Evolutionary conservation across 225 moss, liverwort and hornwort species (phyloP).

Genomic region (Anthoceros angustus): DNA sequence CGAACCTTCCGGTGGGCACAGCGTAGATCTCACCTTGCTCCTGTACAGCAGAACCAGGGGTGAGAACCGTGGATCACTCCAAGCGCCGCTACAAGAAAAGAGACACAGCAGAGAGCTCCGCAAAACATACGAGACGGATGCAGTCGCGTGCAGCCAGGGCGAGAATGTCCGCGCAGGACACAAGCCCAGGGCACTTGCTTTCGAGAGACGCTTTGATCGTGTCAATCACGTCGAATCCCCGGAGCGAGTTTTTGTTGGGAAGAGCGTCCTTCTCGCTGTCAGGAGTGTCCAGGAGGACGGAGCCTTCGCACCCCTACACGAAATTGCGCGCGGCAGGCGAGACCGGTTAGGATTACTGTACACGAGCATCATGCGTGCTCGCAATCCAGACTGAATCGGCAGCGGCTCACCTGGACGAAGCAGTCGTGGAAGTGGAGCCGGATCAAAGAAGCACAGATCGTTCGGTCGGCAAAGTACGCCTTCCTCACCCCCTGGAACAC

Average conservation of each 20-base stretch:
- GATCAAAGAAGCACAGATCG: constrained; percentile 2
- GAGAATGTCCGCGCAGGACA: constrained; percentile 9
- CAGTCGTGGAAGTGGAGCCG: constrained; percentile 11
- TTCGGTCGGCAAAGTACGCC: neutral
- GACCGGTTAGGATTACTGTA: neutral
- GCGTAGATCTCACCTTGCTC: neutral
- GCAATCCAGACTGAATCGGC: neutral
- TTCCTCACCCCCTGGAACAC: neutral
- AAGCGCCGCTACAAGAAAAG: neutral
- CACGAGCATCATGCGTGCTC: neutral
- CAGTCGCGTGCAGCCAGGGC: constrained; percentile 7
- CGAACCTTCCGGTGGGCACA: neutral
- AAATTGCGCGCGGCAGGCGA: too few relatives aligned
- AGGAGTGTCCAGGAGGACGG: constrained; percentile 8
- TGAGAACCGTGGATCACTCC: neutral
- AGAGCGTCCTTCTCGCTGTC: constrained; percentile 6
- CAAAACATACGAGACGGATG: neutral
- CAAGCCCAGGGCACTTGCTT: constrained; percentile 5
- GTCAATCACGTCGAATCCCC: constrained; percentile 9
- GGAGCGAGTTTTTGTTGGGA: constrained; percentile 2
- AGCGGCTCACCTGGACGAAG: constrained; percentile 5
- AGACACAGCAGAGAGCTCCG: neutral
- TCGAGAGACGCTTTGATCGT: constrained; percentile 3
- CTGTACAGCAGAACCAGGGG: neutral
- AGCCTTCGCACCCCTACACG: constrained; percentile 9